Evolutionary conservation across 495 filamentous ascomycete genomes (phyloP).

Genomic region (Parmelia sp.): DNA sequence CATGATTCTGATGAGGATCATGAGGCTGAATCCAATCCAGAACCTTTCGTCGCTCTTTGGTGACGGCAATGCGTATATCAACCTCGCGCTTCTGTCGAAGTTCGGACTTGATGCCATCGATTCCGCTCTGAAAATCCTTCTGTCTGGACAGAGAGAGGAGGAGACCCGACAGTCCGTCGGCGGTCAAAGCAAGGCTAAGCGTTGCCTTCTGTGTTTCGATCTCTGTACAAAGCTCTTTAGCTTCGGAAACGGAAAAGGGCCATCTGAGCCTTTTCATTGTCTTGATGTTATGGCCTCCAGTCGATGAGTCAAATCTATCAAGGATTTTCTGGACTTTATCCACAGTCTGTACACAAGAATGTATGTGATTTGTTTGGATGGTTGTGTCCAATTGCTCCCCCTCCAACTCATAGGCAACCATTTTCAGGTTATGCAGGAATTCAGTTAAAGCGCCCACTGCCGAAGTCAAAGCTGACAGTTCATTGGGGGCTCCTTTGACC

Average conservation of each 20-base stretch:
- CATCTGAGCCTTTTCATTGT: conserved; percentile 23
- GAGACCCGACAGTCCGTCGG: conserved; percentile 27
- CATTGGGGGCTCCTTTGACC: conserved; percentile 29
- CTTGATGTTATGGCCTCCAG: background rate
- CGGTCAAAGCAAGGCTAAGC: conserved; percentile 30
- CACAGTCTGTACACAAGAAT: conserved; percentile 24
- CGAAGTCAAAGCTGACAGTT: conserved; percentile 19
- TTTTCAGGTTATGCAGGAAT: conserved; percentile 29
- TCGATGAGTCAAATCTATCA: conserved; percentile 11
- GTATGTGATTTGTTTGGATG: conserved; percentile 24
- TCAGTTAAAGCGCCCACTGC: conserved; percentile 29
- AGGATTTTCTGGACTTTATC: conserved; percentile 19
- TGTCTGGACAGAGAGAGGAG: conserved; percentile 19
- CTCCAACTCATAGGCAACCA: conserved; percentile 28
- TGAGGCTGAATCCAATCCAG: conserved; percentile 28
- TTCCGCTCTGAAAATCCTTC: conserved; percentile 11
- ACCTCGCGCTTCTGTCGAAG: conserved; percentile 18
- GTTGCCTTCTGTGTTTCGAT: conserved; percentile 31
- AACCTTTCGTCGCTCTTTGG: conserved; percentile 25
- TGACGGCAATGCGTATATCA: conserved; percentile 21
- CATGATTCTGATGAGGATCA: conserved; percentile 28
- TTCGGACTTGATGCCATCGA: conserved; percentile 10
- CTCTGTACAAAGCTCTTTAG: conserved; percentile 29
- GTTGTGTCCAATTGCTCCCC: conserved; percentile 19
- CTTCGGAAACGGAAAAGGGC: conserved; percentile 25